phyloP scores from a whole-genome alignment of 495 filamentous ascomycete genomes.

The Podospora sp. region DNA sequence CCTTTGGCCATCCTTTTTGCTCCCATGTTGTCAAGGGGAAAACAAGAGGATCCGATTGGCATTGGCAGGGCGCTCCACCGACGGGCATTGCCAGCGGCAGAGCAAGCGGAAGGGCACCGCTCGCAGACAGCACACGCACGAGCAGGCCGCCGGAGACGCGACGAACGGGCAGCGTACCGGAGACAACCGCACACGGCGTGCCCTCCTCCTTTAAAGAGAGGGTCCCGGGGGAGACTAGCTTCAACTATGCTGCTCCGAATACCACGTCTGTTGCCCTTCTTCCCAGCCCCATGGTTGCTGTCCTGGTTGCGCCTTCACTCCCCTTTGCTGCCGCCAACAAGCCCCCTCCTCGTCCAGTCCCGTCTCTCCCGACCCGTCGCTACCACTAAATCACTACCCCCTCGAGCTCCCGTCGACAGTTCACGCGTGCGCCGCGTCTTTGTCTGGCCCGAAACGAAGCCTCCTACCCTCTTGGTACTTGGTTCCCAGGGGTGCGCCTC shows the following conservation, averaged over 20 bases:
- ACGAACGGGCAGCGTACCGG: background rate
- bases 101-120: background rate
- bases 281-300: slow-evolving; percentile 2
- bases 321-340: background rate
- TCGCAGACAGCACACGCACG: background rate
- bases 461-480: background rate
- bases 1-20: background rate
- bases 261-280: slow-evolving; percentile 4
- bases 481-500: background rate
- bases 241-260: slow-evolving; percentile 6
- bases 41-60: background rate
- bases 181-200: background rate
- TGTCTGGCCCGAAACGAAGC: too few relatives aligned
- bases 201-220: background rate
- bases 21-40: background rate
- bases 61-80: background rate
- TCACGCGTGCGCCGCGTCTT: too few relatives aligned
- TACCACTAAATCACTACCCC: background rate
- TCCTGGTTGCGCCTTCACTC: background rate
- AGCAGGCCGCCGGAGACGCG: background rate
- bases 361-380: background rate
- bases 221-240: background rate
- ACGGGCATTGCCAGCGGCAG: background rate
- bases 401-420: background rate
- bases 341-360: background rate